Percentiles rank a stretch among this genome's conserved stretches.
These are phyloP conservation scores for Trichoderma citrinoviride DNA, from an alignment of 2,329 filamentous ascomycete genomes.

Conservation along the genomic window DNA sequence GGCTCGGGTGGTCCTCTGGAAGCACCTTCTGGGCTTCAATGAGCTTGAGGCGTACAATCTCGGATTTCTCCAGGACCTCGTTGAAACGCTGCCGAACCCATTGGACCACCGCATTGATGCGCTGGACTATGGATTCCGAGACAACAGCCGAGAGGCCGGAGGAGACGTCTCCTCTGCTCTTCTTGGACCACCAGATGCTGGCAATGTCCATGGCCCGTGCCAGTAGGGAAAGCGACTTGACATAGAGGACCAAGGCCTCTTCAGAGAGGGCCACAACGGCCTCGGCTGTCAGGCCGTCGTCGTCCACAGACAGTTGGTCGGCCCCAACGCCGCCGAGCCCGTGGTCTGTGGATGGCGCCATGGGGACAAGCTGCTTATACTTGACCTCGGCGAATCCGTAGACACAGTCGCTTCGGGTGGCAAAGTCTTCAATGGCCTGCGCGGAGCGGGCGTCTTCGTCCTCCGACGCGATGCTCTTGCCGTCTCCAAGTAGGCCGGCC, in stretches of 20 bases:
- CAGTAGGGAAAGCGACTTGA: conserved; percentile 86
- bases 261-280: conserved; percentile 85
- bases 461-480: conserved; percentile 50
- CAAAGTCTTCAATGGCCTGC: conserved; percentile 84
- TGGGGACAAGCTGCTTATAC: conserved; percentile 91
- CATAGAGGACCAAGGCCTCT: conserved; percentile 91
- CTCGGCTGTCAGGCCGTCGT: conserved; percentile 79
- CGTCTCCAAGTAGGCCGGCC: conserved; percentile 64
- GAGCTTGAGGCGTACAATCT: conserved; percentile 85
- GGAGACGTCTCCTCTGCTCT: conserved; percentile 62
- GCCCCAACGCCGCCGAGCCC: conserved; percentile 61
- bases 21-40: conserved; percentile 81
- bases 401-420: conserved; percentile 90
- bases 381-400: conserved; percentile 98
- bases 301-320: conserved; percentile 54
- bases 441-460: conserved; percentile 81
- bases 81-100: conserved; percentile 96
- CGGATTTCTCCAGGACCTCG: conserved; percentile 93
- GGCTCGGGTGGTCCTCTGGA: conserved; percentile 79
- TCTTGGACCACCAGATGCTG: conserved; percentile 84
- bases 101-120: conserved; percentile 91
- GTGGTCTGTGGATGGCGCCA: conserved; percentile 74
- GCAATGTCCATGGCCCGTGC: conserved; percentile 96
- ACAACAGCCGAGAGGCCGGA: conserved; percentile 39
- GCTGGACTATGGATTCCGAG: conserved; percentile 55